Base-by-base conservation (phyloP, 345 rosid species). In the Physaria fendleri region DNA sequence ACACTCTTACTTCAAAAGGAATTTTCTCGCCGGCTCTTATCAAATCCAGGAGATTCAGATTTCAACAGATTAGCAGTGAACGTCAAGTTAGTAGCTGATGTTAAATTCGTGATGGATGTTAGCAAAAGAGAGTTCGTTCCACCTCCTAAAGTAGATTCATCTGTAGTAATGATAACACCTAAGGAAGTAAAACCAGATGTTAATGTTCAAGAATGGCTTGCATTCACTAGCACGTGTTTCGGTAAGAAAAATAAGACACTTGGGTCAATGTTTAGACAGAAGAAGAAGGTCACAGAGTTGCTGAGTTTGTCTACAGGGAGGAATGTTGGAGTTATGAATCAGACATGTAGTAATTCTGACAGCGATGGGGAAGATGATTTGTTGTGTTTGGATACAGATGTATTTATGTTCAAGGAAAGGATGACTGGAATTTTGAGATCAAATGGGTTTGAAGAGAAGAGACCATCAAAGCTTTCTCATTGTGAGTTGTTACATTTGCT, bases 71-170 rank as follows among this genome's bases (percentile, higher is more conserved):
- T 93, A 75, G 95, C 97, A 1, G 97, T 79, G 44, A 93, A 93
- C 33, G 94, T 87, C 57, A 93, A 83, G 62, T 72, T 93, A 49
- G 75, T 83, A 34, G 97, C 95, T 20, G 81, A 93, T 21, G 95
- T 89, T 21, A 78, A 82, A 68, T 75, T 82, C 57, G 79, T 82
- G 6, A 85, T 93, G 97, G 81, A 89, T 17, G 99, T 89, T 39
- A 89, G 94, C 74, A 93, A 83, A 81, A 81, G 95, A 72, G 96
- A 89, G 64, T 89, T 89, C 69, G 65, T 79, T 61, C 99, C 99
- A 13, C 67, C 74, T 5, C 99, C 99, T 15, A 87, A 83, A 71
- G 97, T 93, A 0, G 97, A 89, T 71, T 93, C 99, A 8, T 93
- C 90, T 0, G 87, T 87, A 1, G 88, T 93, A 5, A 73, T 78